Evolutionary conservation across 73 alveolate species (phyloP).

Genomic region (Paramecium sexaurelia): DNA sequence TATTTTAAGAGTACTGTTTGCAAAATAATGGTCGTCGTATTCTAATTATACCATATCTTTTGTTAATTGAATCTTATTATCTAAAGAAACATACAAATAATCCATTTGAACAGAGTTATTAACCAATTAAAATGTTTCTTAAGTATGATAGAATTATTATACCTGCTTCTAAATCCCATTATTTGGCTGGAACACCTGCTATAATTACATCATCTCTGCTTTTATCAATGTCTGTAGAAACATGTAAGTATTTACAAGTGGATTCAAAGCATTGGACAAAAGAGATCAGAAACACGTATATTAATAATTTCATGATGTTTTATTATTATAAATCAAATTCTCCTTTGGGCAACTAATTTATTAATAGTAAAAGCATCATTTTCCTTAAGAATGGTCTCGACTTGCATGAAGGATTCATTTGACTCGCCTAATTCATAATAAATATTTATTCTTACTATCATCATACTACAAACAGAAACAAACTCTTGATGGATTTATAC

Average conservation of each 20-base stretch:
- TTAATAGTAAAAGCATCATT: slow-evolving; percentile 12
- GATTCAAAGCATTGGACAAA: not conserved
- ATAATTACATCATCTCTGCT: slow-evolving; percentile 21
- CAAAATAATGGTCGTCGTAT: slow-evolving; percentile 55
- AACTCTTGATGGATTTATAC: slow-evolving; percentile 44
- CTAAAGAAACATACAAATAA: not conserved
- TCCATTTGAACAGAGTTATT: slow-evolving; percentile 12
- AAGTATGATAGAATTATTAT: not conserved
- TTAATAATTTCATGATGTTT: not conserved
- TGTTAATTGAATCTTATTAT: not conserved
- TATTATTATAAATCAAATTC: slow-evolving; percentile 11
- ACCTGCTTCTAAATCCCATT: slow-evolving; percentile 32
- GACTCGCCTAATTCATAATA: not conserved
- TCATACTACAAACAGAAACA: slow-evolving; percentile 57
- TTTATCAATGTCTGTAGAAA: slow-evolving; percentile 13
- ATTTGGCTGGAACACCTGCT: slow-evolving; percentile 31
- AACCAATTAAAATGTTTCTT: slow-evolving; percentile 19
- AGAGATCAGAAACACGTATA: slow-evolving; percentile 45
- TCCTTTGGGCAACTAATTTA: slow-evolving; percentile 7
- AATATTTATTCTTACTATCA: not conserved
- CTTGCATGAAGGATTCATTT: slow-evolving; percentile 15
- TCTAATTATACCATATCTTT: slow-evolving; percentile 25
- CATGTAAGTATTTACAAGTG: slow-evolving; percentile 15
- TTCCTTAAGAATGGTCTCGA: not conserved
- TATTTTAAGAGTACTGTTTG: slow-evolving; percentile 8